Conservation (phyloP, 1,139 yeast species). For the Komagataea norvegica region DNA sequence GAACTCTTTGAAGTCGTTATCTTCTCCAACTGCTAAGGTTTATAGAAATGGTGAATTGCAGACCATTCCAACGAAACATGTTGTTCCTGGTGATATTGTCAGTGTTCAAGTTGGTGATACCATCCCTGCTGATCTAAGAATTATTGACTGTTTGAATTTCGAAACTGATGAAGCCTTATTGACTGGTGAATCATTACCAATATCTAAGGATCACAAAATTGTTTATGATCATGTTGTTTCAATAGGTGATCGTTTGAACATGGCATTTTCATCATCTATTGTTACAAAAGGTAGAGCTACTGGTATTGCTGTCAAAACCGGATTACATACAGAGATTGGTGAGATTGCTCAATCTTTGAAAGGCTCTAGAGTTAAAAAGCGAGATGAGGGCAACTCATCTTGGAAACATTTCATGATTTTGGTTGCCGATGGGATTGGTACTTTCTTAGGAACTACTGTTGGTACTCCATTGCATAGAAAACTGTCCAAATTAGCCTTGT, state of each 20-base stretch:
- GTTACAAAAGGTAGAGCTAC: constrained; percentile 45
- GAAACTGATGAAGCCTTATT: constrained; percentile 49
- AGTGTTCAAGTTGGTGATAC: constrained; percentile 43
- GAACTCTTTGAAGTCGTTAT: constrained; percentile 44
- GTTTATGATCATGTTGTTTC: constrained; percentile 41
- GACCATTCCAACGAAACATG: constrained; percentile 36
- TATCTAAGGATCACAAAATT: constrained; percentile 44
- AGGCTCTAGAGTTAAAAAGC: constrained; percentile 34
- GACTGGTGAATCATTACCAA: constrained; percentile 50
- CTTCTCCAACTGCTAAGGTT: constrained; percentile 42
- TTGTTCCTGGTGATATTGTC: constrained; percentile 50
- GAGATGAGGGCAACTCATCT: constrained; percentile 43
- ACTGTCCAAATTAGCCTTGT: constrained; percentile 65
- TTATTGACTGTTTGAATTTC: constrained; percentile 31
- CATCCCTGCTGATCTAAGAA: constrained; percentile 47
- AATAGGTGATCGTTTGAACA: constrained; percentile 39
- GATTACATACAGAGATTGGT: constrained; percentile 46
- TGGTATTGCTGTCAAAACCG: constrained; percentile 45
- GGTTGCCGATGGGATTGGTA: constrained; percentile 42
- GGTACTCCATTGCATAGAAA: constrained; percentile 76
- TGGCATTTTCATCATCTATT: constrained; percentile 48
- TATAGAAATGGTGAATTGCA: constrained; percentile 37
- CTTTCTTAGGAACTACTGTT: constrained; percentile 65
- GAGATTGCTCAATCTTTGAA: constrained; percentile 49
- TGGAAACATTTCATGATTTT: constrained; percentile 41